Evolutionary conservation across 495 filamentous ascomycete species (phyloP), one percentile per base, ranked within the genome.

Genomic region (Penicilliopsis zonata): DNA sequence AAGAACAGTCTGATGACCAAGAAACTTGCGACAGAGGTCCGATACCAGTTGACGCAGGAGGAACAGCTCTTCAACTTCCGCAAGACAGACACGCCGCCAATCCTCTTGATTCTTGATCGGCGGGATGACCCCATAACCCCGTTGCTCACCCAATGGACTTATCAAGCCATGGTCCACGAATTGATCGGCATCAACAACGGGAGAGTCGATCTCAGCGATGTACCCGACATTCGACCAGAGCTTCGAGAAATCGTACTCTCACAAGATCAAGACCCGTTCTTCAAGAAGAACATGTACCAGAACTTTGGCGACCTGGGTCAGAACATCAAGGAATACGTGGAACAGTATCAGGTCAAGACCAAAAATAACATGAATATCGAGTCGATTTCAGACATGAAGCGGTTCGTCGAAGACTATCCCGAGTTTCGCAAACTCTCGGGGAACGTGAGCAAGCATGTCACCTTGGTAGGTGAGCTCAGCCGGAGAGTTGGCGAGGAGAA

Each of bases 261-360:
- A 1, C 92, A 92, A 55, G 92, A 96, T 40, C 92, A 96, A 53
- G 90, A 98, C 48, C 92, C 90, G 0, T 98, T 98, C 61, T 98
- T 96, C 62, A 94, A 95, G 59, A 95, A 94, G 61, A 98, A 98
- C 53, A 96, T 98, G 92, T 98, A 86, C 46, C 76, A 94, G 44
- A 98, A 98, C 46, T 98, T 96, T 53, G 90, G 90, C 25, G 90
- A 98, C 41, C 70, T 98, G 13, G 90, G 90, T 13, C 83, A 90
- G 33, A 96, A 94, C 49, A 95, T 95, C 53, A 96, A 96, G 52
- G 87, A 95, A 38, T 96, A 96, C 52, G 90, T 98, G 37, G 85
- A 92, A 52, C 90, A 95, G 41, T 96, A 94, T 50, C 90, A 95
- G 44, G 82, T 78, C 17, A 94, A 94, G 52, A 93, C 86, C 8